Percentiles rank a stretch among this genome's conserved stretches.
Conservation (phyloP, 2,329 filamentous ascomycete genomes). For the Calycina herbarum region DNA sequence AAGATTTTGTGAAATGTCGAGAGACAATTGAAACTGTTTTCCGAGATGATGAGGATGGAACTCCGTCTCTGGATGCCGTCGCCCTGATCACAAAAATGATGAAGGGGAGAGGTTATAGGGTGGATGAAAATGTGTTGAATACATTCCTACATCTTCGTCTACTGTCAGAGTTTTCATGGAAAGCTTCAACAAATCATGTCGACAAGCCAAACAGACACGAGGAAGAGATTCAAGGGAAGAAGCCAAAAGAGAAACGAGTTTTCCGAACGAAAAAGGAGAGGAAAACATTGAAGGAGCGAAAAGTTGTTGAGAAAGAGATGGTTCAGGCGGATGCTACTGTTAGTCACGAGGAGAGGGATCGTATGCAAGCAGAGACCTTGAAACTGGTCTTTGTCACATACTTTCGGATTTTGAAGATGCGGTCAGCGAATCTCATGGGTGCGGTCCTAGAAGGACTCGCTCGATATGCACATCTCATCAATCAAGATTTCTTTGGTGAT, state of each 20-base stretch:
- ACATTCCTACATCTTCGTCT: conserved; percentile 88
- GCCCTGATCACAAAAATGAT: conserved; percentile 91
- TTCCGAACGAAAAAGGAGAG: conserved; percentile 87
- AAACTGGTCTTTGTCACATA: conserved; percentile 96
- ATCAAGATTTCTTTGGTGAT: conserved; percentile 98
- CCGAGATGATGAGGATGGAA: conserved; percentile 83
- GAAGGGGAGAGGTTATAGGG: conserved; percentile 77
- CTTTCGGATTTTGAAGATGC: conserved; percentile 87
- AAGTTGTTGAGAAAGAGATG: conserved; percentile 89
- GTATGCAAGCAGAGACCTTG: conserved; percentile 91
- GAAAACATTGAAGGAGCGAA: conserved; percentile 82
- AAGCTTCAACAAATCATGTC: conserved; percentile 75
- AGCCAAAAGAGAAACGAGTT: conserved; percentile 72
- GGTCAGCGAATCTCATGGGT: conserved; percentile 86
- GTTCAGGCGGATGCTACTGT: conserved; percentile 87
- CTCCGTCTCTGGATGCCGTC: conserved; percentile 83
- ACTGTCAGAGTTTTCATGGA: conserved; percentile 82
- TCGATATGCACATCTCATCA: conserved; percentile 94
- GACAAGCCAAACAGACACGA: conserved; percentile 55
- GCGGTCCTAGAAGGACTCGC: conserved; percentile 92
- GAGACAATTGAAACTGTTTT: conserved; percentile 81
- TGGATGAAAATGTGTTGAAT: conserved; percentile 85
- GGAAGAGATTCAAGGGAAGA: conserved; percentile 49
- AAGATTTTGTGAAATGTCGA: conserved; percentile 74
- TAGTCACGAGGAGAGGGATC: conserved; percentile 86